Base-by-base conservation (phyloP, 306 rosid species). In the Vigna unguiculata region DNA sequence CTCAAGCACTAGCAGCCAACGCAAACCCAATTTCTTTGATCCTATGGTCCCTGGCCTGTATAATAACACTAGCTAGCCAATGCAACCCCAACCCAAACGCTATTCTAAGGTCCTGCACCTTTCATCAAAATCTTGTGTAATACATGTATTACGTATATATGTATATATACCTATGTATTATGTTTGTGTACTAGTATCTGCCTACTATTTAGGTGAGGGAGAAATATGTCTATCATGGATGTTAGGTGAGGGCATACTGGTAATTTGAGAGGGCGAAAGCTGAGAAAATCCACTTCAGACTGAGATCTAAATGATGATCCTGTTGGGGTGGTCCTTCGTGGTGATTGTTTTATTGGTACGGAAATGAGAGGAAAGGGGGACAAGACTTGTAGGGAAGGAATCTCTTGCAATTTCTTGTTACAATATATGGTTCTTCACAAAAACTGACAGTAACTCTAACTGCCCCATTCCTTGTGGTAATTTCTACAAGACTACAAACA, bases 221-320 rank as follows among this genome's bases (percentile, higher is more conserved):
- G 43, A 82, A 60, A 49, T 48, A 63, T 58, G 84, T 49, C 80
- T 10, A 47, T 78, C 66, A 12, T 66, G 51, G 78, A 58, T 55
- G 85, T 85, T 72, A 64, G 89, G 84, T 83, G 78, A 77, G 91
- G 87, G 82, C 59, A 74, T 12, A 52, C 46, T 5, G 34, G 88
- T 86, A 75, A 85, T 72, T 52, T 34, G 28, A 20, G 38, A 46
- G 30, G 58, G 58, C 63, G 53, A 76, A 78, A 57, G 76, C 82
- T 77, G 88, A 82, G 81, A 12, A 84, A 83, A 91, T 89, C 93
- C 87, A 87, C 88, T 86, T 88, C 68, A 87, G 92, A 89, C 82
- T 85, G 85, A 82, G 80, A 86, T 91, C 93, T 88, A 91, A 80
- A 88, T 81, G 71, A 85, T 89, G 82, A 87, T 80, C 78, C 82